Percentiles rank a stretch among this genome's conserved stretches.
Evolutionary conservation across 2,329 filamentous ascomycete species (phyloP).

Genomic region (Tolypocladium cylindrosporum): DNA sequence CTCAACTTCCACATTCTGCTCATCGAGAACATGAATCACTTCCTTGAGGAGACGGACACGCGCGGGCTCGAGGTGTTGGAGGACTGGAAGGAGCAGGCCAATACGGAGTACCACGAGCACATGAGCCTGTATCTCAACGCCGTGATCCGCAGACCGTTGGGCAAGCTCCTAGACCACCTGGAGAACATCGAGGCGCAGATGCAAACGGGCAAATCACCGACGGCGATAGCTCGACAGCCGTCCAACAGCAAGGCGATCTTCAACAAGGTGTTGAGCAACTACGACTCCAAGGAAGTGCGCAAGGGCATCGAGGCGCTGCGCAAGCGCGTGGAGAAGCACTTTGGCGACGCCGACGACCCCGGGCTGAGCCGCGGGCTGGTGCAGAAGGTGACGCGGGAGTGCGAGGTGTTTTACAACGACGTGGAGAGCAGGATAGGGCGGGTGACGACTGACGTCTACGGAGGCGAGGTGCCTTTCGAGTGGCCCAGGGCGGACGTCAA

Average conservation of each 20-base stretch:
- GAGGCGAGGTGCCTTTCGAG: slow-evolving; percentile 54
- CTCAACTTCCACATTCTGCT: slow-evolving; percentile 95
- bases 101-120: slow-evolving; percentile 73
- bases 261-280: slow-evolving; percentile 72
- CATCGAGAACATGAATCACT: slow-evolving; percentile 99
- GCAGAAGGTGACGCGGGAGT: slow-evolving; percentile 46
- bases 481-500: slow-evolving; percentile 57
- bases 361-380: slow-evolving; percentile 51
- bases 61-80: slow-evolving; percentile 65
- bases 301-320: slow-evolving; percentile 84
- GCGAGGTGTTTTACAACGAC: slow-evolving; percentile 52
- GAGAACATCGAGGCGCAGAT: slow-evolving; percentile 75
- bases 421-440: slow-evolving; percentile 51
- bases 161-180: slow-evolving; percentile 83
- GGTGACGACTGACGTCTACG: slow-evolving; percentile 53
- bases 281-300: slow-evolving; percentile 76
- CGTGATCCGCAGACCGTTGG: slow-evolving; percentile 80
- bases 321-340: slow-evolving; percentile 94
- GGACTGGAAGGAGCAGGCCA: slow-evolving; percentile 72
- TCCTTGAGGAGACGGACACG: slow-evolving; percentile 80
- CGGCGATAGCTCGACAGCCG: slow-evolving; percentile 65
- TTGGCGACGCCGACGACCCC: slow-evolving; percentile 77
- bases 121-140: slow-evolving; percentile 78
- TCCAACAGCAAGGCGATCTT: slow-evolving; percentile 75
- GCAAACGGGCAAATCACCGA: slow-evolving; percentile 46